A percentile compares a stretch with the other conserved stretches of the same genome.
Conservation (phyloP, 2,329 filamentous ascomycete species). For the Neoscytalidium dimidiatum region DNA sequence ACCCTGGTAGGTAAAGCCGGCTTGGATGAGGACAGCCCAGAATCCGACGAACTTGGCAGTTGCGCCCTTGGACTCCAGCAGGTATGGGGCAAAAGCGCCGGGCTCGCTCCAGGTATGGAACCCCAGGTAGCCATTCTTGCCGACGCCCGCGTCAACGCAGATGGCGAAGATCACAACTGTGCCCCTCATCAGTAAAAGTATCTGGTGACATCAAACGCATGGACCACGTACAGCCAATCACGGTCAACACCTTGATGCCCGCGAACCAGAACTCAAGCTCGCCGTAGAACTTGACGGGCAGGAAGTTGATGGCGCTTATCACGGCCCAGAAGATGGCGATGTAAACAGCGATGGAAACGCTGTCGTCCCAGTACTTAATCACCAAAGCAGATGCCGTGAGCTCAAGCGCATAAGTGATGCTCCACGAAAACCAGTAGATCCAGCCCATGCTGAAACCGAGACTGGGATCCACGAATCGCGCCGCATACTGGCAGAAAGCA, state of each 20-base stretch:
- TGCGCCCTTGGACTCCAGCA: conserved; percentile 61
- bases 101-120: conserved; percentile 71
- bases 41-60: conserved; percentile 68
- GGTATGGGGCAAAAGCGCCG: conserved; percentile 66
- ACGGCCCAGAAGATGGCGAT: conserved; percentile 72
- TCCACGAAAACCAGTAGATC: conserved; percentile 82
- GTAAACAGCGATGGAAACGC: conserved; percentile 68
- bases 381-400: conserved; percentile 72
- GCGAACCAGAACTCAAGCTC: conserved; percentile 80
- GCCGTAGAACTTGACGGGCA: conserved; percentile 72
- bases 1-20: conserved; percentile 71
- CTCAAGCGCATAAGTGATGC: conserved; percentile 72
- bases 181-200: neutral
- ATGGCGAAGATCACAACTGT: conserved; percentile 71
- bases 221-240: conserved; percentile 56
- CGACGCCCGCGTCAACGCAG: conserved; percentile 71
- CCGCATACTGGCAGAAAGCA: conserved; percentile 74
- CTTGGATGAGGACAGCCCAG: conserved; percentile 68
- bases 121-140: conserved; percentile 69
- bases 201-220: neutral
- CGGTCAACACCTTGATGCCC: conserved; percentile 73
- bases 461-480: conserved; percentile 71
- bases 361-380: conserved; percentile 71
- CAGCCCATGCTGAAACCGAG: conserved; percentile 78
- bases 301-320: conserved; percentile 68